Conservation (phyloP, 306 rosid genomes). For the Neltuma alba region DNA sequence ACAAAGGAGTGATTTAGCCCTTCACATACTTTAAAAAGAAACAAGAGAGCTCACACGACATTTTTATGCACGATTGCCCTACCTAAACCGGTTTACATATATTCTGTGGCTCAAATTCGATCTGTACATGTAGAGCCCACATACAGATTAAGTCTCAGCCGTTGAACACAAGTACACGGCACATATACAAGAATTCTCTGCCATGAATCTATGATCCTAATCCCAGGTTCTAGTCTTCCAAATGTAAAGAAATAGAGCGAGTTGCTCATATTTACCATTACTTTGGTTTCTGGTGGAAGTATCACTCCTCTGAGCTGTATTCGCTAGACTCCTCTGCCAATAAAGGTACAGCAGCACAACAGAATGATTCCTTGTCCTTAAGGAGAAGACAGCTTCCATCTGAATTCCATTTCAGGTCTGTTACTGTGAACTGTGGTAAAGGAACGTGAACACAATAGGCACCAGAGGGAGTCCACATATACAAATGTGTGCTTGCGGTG, state of each 20-base stretch:
- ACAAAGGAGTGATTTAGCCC: neutral
- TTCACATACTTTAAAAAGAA: neutral
- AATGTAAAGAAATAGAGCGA: slow-evolving; percentile 5
- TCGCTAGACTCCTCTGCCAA: slow-evolving; percentile 86
- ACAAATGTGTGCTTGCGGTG: slow-evolving; percentile 86
- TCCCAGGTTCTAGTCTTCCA: slow-evolving; percentile 14
- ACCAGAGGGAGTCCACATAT: slow-evolving; percentile 95
- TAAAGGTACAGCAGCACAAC: slow-evolving; percentile 78
- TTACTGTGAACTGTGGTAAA: slow-evolving; percentile 57
- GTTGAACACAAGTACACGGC: neutral
- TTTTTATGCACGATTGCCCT: neutral
- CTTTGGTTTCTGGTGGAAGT: slow-evolving; percentile 14
- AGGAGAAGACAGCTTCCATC: slow-evolving; percentile 95
- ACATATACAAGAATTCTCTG: neutral
- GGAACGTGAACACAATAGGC: slow-evolving; percentile 87
- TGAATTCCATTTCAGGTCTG: slow-evolving; percentile 91
- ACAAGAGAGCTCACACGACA: neutral
- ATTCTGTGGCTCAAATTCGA: neutral
- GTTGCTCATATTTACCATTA: slow-evolving; percentile 36
- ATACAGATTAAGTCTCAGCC: too few species aligned
- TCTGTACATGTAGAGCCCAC: neutral
- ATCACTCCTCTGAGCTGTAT: slow-evolving; percentile 82
- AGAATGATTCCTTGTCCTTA: slow-evolving; percentile 89
- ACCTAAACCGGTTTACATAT: neutral
- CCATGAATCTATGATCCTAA: slow-evolving; percentile 17